Evolutionary conservation across 2,329 filamentous ascomycete genomes (phyloP).

Genomic region (Erysiphe neolycopersici): DNA sequence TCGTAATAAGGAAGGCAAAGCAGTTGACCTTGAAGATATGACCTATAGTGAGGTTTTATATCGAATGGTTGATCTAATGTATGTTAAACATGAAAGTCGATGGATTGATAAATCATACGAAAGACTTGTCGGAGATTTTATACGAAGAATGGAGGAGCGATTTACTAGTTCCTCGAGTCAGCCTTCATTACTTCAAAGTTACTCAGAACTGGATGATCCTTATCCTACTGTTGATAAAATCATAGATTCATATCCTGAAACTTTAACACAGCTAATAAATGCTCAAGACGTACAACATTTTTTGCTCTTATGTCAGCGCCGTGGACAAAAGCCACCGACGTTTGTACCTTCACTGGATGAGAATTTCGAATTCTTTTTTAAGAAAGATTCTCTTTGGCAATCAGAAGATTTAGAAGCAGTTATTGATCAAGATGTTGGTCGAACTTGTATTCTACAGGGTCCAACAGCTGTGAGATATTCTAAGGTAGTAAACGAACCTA

Average conservation of each 20-base stretch:
- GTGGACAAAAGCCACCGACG: slow-evolving; percentile 83
- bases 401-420: slow-evolving; percentile 93
- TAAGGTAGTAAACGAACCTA: slow-evolving; percentile 69
- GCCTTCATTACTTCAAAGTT: slow-evolving; percentile 68
- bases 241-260: slow-evolving; percentile 59
- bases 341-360: slow-evolving; percentile 92
- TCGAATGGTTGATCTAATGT: slow-evolving; percentile 72
- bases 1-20: slow-evolving; percentile 50
- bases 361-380: slow-evolving; percentile 98
- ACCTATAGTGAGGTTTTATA: slow-evolving; percentile 73
- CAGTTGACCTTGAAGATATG: slow-evolving; percentile 84
- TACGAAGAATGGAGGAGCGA: slow-evolving; percentile 87
- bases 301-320: slow-evolving; percentile 70
- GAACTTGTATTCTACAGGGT: slow-evolving; percentile 89
- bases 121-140: slow-evolving; percentile 76
- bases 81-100: slow-evolving; percentile 66
- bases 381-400: slow-evolving; percentile 99
- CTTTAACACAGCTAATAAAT: slow-evolving; percentile 78
- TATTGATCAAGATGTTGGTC: slow-evolving; percentile 80
- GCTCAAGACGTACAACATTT: slow-evolving; percentile 97
- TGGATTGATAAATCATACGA: slow-evolving; percentile 78
- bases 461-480: slow-evolving; percentile 83
- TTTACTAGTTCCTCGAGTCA: slow-evolving; percentile 51
- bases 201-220: slow-evolving; percentile 63
- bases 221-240: slow-evolving; percentile 56